Evolutionary conservation across 2,329 filamentous ascomycete species (phyloP), one percentile per base, ranked within the genome.

Genomic region (Ceratocystis destructans): DNA sequence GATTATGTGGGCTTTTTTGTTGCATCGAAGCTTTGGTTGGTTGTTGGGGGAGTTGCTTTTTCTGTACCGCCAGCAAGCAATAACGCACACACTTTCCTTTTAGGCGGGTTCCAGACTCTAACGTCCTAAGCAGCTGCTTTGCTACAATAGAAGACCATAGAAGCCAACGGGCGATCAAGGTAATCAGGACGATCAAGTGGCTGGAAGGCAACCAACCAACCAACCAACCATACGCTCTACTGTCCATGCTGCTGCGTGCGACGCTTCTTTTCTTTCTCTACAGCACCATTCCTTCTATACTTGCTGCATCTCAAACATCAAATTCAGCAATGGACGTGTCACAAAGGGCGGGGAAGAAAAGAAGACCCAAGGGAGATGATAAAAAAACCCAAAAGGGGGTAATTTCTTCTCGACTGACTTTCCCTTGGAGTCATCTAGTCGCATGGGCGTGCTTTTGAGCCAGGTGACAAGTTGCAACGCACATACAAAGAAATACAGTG

Each of bases 1-100:
- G 64, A 50, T 44, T 67, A 65, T 59, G 64, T 61, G 64, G 64
- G 53, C 37, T 64, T 55, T 62, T 59, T 64, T 64, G 50, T 64
- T 64, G 63, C 57, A 57, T 28, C 22, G 63, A 31, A 63, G 31
- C 61, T 33, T 46, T 59, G 28, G 22, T 46, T 59, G 28, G 22
- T 59, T 65, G 64, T 65, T 65, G 64, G 64, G 64, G 64, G 45
- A 17, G 48, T 61, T 59, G 33, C 28, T 50, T 63, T 63, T 25
- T 62, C 25, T 45, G 37, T 28, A 25, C 37, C n/a, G 33, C 22
- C 15, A 63, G 37, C n/a, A 6, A 57, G 53, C 53, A 31, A 50
- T 17, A 25, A 31, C 53, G 20, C 53, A 25, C 22, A 57, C 28
- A 37, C 28, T 59, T 59, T 33, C 55, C 55, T 31, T 59, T 33